Evolutionary conservation across 2,329 filamentous ascomycete genomes (phyloP).

Genomic region (Fusarium sp.): DNA sequence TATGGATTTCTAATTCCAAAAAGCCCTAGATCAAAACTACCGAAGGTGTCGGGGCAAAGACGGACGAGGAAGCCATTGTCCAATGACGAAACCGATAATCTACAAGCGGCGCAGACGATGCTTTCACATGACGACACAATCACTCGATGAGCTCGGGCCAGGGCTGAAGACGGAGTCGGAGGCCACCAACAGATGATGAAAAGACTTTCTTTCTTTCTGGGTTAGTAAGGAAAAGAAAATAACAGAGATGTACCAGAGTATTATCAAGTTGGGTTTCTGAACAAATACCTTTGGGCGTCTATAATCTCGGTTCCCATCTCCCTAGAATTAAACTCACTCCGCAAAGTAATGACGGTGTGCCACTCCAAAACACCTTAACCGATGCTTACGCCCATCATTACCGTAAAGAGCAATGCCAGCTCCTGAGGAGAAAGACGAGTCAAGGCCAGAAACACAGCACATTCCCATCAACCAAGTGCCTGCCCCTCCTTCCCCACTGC

Average conservation of each 20-base stretch:
- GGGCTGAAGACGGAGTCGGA: background rate
- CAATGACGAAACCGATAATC: slow-evolving; percentile 23
- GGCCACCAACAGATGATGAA: slow-evolving; percentile 4
- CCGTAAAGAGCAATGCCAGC: slow-evolving; percentile 15
- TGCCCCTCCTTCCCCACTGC: slow-evolving; percentile 25
- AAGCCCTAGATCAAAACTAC: background rate
- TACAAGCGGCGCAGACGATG: slow-evolving; percentile 8
- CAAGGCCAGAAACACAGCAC: background rate
- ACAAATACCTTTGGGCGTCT: slow-evolving; percentile 1
- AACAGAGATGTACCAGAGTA: background rate
- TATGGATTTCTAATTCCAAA: background rate
- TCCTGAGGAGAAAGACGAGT: background rate
- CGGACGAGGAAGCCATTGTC: slow-evolving; percentile 3
- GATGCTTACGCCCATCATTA: slow-evolving; percentile 29
- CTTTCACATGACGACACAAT: slow-evolving; percentile 35
- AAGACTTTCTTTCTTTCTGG: background rate
- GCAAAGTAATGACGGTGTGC: slow-evolving; percentile 26
- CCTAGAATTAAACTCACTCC: slow-evolving; percentile 27
- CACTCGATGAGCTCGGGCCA: slow-evolving; percentile 17
- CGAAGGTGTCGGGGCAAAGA: background rate
- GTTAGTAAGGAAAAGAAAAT: background rate
- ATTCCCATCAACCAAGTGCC: background rate
- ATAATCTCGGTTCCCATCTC: slow-evolving; percentile 17
- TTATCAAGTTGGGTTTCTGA: background rate
- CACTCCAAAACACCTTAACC: slow-evolving; percentile 32